Conservation (phyloP, 2,329 filamentous ascomycete genomes). For the Pseudonectria buxi region DNA sequence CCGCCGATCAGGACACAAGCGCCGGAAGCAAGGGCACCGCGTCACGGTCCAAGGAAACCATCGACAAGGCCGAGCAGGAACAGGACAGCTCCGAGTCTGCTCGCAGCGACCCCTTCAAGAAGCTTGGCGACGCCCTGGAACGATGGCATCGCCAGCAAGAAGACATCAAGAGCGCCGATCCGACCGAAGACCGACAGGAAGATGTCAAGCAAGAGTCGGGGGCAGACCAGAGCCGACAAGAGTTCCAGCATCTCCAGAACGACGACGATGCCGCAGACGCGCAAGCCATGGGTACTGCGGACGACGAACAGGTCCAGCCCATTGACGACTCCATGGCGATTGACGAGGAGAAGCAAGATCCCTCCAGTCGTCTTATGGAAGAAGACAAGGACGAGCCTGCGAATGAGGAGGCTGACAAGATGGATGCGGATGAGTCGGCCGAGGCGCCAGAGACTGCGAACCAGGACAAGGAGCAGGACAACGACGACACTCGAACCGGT, state of each 20-base stretch:
- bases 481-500: constrained; percentile 51
- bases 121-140: constrained; percentile 87
- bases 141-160: constrained; percentile 85
- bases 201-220: constrained; percentile 44
- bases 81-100: constrained; percentile 39
- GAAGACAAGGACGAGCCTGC: constrained; percentile 45
- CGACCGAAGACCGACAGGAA: constrained; percentile 32
- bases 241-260: constrained; percentile 89
- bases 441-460: constrained; percentile 34
- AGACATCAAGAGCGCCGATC: constrained; percentile 60
- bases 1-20: constrained; percentile 56
- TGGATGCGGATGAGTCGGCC: constrained; percentile 31
- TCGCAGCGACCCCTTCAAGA: constrained; percentile 73
- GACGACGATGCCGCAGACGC: constrained; percentile 77
- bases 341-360: constrained; percentile 58
- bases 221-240: constrained; percentile 58
- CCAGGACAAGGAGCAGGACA: constrained; percentile 36
- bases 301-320: constrained; percentile 76
- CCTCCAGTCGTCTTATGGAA: constrained; percentile 42
- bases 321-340: constrained; percentile 87
- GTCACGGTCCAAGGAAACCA: constrained; percentile 41
- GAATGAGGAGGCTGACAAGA: constrained; percentile 38
- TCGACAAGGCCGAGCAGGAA: constrained; percentile 39
- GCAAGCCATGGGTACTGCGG: constrained; percentile 84
- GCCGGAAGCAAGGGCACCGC: constrained; percentile 56